phyloP scores from a whole-genome alignment of 1,139 yeast genomes.

The Debaryomyces robertsiae region DNA sequence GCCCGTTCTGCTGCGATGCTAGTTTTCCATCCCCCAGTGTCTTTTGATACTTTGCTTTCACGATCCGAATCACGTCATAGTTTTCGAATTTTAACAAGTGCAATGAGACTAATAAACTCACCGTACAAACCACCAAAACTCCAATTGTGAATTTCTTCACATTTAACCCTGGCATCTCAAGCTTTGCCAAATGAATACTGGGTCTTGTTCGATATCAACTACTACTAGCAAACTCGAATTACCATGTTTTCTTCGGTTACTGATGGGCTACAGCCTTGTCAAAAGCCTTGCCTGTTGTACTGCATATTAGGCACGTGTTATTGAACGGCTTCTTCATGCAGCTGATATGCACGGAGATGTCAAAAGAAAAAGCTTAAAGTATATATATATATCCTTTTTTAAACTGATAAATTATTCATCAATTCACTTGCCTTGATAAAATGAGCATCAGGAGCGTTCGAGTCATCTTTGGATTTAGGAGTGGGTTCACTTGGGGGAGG shows the following conservation, averaged over 20 bases:
- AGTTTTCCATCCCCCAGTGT: conserved; percentile 10
- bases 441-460: conserved; percentile 3
- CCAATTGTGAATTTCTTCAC: conserved; percentile 3
- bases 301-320: conserved; percentile 2
- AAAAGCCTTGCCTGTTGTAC: neutral
- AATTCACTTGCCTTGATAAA: conserved; percentile 22
- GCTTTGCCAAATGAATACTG: neutral
- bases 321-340: neutral
- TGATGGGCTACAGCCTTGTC: neutral
- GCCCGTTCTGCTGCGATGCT: conserved; percentile 12
- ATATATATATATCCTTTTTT: too few species aligned
- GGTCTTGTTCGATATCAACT: too few species aligned
- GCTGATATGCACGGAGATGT: neutral
- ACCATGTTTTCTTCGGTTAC: too few species aligned
- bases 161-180: neutral
- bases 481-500: neutral
- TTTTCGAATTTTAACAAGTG: conserved; percentile 11
- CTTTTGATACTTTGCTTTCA: conserved; percentile 16
- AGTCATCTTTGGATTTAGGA: neutral
- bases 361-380: too few species aligned
- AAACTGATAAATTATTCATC: conserved; percentile 1
- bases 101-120: conserved; percentile 4
- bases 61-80: conserved; percentile 10
- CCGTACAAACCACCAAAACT: neutral
- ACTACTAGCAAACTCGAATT: too few species aligned